Evolutionary conservation across 2,329 filamentous ascomycete species (phyloP).

Genomic region (Trichoderma endophyticum): DNA sequence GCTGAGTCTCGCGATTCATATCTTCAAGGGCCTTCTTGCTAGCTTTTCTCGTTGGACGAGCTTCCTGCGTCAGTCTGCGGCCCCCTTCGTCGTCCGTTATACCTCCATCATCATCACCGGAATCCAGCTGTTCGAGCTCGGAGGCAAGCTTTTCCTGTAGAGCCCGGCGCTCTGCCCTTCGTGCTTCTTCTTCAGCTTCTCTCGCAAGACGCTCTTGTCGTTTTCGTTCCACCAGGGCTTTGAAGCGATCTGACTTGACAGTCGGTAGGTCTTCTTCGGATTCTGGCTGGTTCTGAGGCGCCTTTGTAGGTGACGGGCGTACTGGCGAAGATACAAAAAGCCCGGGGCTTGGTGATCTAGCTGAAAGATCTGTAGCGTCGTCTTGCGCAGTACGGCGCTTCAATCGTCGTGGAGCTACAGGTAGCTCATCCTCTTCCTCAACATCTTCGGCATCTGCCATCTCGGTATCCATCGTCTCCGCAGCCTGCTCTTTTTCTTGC

Average conservation of each 20-base stretch:
- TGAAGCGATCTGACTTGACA: slow-evolving; percentile 58
- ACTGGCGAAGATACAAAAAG: slow-evolving; percentile 57
- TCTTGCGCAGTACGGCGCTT: slow-evolving; percentile 36
- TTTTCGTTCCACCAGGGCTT: slow-evolving; percentile 70
- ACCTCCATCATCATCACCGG: slow-evolving; percentile 44
- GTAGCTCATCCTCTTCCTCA: slow-evolving; percentile 42
- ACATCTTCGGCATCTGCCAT: slow-evolving; percentile 32
- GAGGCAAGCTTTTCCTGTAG: slow-evolving; percentile 35
- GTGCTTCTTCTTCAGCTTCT: slow-evolving; percentile 57
- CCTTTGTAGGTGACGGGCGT: slow-evolving; percentile 33
- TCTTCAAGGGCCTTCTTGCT: slow-evolving; percentile 94
- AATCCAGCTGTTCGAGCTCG: slow-evolving; percentile 35
- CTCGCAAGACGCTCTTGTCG: slow-evolving; percentile 65
- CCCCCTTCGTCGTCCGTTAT: slow-evolving; percentile 61
- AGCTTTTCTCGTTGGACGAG: slow-evolving; percentile 74
- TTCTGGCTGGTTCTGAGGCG: slow-evolving; percentile 34
- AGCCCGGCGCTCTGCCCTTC: slow-evolving; percentile 43
- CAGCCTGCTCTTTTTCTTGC: slow-evolving; percentile 26
- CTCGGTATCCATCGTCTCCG: slow-evolving; percentile 28
- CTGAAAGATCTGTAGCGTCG: slow-evolving; percentile 17
- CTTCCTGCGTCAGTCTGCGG: slow-evolving; percentile 64
- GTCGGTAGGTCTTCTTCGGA: slow-evolving; percentile 48
- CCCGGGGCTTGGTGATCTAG: slow-evolving; percentile 39
- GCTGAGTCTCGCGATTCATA: slow-evolving; percentile 91
- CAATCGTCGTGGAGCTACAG: slow-evolving; percentile 41